Evolutionary conservation across 305 asterid genomes (phyloP).

Genomic region (Fraxinus angustifolia): DNA sequence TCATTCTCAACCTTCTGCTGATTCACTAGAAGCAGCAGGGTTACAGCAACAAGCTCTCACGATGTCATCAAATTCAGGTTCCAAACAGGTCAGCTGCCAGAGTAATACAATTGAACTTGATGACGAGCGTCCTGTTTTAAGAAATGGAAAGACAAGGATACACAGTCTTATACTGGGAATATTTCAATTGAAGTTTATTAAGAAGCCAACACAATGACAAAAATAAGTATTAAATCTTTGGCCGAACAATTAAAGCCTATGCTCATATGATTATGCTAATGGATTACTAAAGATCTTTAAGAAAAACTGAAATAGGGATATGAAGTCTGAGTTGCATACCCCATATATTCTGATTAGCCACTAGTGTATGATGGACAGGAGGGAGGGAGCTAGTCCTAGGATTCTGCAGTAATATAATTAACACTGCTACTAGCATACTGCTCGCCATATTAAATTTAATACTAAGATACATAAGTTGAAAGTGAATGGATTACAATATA

Average conservation of each 20-base stretch:
- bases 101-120: not conserved
- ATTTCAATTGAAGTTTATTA: not conserved
- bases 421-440: not conserved
- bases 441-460: not conserved
- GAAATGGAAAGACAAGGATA: not conserved
- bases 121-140: not conserved
- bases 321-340: not conserved
- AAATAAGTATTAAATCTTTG: not conserved
- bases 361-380: not conserved
- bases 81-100: slow-evolving; percentile 41
- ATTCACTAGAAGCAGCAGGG: slow-evolving; percentile 36
- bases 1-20: slow-evolving; percentile 32
- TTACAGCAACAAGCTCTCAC: slow-evolving; percentile 35
- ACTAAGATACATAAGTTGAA: not conserved
- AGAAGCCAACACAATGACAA: not conserved
- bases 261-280: not conserved
- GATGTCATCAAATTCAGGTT: slow-evolving; percentile 35
- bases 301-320: not conserved
- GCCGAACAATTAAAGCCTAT: not conserved
- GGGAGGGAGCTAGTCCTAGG: not conserved
- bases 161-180: not conserved
- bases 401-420: not conserved
- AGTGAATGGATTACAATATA: not conserved
- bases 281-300: not conserved
- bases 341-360: not conserved